These are phyloP conservation scores for Musa troglodytarum DNA, from an alignment of 176 grass and related monocot genomes.

Conservation along the genomic window DNA sequence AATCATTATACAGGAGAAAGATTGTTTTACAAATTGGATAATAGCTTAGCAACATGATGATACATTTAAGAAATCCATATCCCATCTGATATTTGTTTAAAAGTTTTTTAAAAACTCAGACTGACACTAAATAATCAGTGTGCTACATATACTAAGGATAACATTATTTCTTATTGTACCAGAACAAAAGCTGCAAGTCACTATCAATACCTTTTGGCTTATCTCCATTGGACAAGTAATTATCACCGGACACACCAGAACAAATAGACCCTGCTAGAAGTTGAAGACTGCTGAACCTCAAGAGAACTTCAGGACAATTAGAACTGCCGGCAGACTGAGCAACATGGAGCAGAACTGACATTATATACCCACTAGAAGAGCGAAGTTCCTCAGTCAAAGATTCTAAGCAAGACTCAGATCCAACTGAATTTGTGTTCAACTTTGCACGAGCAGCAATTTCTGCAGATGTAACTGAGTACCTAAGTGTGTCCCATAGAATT, in stretches of 20 bases:
- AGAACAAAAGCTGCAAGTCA: background rate
- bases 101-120: no score
- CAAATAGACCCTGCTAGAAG: conserved; percentile 76
- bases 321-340: conserved; percentile 62
- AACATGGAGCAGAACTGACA: conserved; percentile 62
- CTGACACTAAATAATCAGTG: background rate
- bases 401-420: conserved; percentile 47
- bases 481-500: conserved; percentile 88
- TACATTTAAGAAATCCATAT: no score
- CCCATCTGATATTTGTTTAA: no score
- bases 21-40: no score
- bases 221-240: conserved; percentile 43
- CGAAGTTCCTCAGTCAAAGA: conserved; percentile 59
- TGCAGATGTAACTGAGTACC: conserved; percentile 67
- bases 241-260: conserved; percentile 61
- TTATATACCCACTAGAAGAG: conserved; percentile 91
- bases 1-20: no score
- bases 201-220: conserved; percentile 50
- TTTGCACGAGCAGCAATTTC: conserved; percentile 75
- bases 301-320: conserved; percentile 69
- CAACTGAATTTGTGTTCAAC: conserved; percentile 31
- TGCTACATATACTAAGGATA: background rate
- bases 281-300: conserved; percentile 76
- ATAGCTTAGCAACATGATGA: no score
- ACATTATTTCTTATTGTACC: background rate